These are phyloP conservation scores for Phialemoniopsis sp. DNA, from an alignment of 2,329 filamentous ascomycete species.

Conservation along the genomic window DNA sequence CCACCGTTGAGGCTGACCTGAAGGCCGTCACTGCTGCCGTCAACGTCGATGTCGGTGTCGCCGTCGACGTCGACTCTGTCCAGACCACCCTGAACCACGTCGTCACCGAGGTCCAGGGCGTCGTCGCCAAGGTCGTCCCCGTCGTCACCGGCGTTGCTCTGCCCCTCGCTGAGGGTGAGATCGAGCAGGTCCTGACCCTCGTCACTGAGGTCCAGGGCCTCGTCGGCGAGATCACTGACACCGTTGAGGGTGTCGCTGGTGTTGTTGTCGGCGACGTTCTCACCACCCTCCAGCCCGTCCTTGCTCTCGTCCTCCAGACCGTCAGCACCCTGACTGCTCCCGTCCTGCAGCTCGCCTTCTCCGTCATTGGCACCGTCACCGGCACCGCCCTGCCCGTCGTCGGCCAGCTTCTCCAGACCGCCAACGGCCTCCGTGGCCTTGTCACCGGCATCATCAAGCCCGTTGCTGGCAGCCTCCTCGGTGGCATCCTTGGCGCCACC, in stretches of 20 bases:
- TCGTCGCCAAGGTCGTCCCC: not conserved
- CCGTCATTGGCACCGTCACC: not conserved
- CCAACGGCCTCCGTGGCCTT: not conserved
- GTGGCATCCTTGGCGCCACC: not conserved
- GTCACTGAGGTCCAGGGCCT: not conserved
- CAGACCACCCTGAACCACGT: not conserved
- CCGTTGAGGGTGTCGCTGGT: not conserved
- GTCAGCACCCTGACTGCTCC: not conserved
- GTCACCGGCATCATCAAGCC: not conserved
- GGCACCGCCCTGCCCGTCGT: not conserved
- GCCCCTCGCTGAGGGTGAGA: not conserved
- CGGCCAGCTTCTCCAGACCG: not conserved
- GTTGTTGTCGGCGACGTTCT: not conserved
- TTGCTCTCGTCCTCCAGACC: slow-evolving; percentile 17
- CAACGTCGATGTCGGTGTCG: too few relatives aligned
- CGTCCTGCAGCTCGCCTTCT: not conserved
- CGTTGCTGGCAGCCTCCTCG: not conserved
- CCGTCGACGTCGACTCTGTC: not conserved
- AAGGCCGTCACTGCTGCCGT: not conserved
- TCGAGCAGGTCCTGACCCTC: not conserved
- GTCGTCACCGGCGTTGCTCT: not conserved
- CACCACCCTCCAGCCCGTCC: slow-evolving; percentile 7
- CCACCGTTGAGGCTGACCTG: not conserved
- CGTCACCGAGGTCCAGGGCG: slow-evolving; percentile 1
- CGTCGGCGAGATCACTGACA: not conserved